phyloP scores from a whole-genome alignment of 148 eudicot genomes.

The Bassia scoparia region DNA sequence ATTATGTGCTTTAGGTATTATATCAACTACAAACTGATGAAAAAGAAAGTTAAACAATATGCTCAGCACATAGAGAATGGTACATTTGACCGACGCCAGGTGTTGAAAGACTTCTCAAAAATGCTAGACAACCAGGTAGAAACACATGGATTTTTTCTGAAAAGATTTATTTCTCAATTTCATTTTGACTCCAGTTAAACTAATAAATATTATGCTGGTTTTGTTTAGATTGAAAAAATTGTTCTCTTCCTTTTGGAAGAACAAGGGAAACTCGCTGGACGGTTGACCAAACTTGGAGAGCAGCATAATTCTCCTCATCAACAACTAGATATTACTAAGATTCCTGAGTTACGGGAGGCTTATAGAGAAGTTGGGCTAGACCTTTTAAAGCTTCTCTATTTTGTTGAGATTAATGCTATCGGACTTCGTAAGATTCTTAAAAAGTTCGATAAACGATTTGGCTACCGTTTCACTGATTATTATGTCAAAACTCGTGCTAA shows the following conservation, averaged over 20 bases:
- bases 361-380: slow-evolving; percentile 73
- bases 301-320: slow-evolving; percentile 52
- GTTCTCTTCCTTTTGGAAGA: slow-evolving; percentile 86
- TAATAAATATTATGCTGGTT: neutral
- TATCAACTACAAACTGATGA: slow-evolving; percentile 74
- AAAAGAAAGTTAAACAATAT: slow-evolving; percentile 68
- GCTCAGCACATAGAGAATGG: slow-evolving; percentile 47
- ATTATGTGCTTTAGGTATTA: slow-evolving; percentile 32
- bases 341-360: slow-evolving; percentile 59
- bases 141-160: neutral
- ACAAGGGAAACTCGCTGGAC: slow-evolving; percentile 81
- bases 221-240: slow-evolving; percentile 65
- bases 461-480: slow-evolving; percentile 75
- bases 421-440: slow-evolving; percentile 88
- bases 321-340: slow-evolving; percentile 53
- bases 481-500: slow-evolving; percentile 90
- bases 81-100: slow-evolving; percentile 50
- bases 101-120: slow-evolving; percentile 67
- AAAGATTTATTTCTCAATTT: neutral
- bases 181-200: neutral
- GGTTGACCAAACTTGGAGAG: slow-evolving; percentile 57
- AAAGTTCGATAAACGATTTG: slow-evolving; percentile 87
- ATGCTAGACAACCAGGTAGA: slow-evolving; percentile 69
- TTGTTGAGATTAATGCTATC: slow-evolving; percentile 81
- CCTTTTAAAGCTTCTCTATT: slow-evolving; percentile 69